phyloP scores from a whole-genome alignment of 2,329 filamentous ascomycete species.

The Scedosporium apiospermum region DNA sequence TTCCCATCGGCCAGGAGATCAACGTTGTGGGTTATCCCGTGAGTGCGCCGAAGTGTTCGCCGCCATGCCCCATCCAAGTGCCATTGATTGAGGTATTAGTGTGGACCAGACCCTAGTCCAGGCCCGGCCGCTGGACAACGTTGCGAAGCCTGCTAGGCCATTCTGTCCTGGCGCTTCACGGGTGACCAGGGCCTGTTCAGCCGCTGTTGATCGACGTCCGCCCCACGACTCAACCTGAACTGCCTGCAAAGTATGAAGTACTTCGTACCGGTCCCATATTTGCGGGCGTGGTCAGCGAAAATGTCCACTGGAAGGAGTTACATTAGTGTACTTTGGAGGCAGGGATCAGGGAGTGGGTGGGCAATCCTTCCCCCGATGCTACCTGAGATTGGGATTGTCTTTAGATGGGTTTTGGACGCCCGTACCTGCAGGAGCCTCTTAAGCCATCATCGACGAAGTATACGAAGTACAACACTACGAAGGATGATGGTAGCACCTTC shows the following conservation, averaged over 20 bases:
- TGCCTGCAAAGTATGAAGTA: too few species aligned
- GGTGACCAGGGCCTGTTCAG: not conserved
- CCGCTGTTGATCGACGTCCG: conserved; percentile 3
- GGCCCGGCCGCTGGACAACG: not conserved
- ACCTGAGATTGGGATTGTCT: not conserved
- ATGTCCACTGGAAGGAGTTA: not conserved
- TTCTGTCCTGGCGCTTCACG: not conserved
- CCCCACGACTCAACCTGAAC: not conserved
- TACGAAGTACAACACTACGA: not conserved
- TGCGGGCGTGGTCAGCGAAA: too few species aligned
- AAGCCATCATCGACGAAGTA: not conserved
- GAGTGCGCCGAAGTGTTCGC: not conserved
- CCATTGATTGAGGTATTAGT: too few species aligned
- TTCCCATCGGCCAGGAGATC: not conserved
- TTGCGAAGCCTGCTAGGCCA: not conserved
- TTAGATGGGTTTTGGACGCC: not conserved
- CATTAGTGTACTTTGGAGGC: not conserved
- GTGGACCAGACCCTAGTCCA: not conserved
- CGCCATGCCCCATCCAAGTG: not conserved
- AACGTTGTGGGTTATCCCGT: not conserved
- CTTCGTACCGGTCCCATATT: not conserved
- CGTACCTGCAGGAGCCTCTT: conserved; percentile 6
- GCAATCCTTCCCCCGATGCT: not conserved
- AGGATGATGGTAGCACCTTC: too few species aligned
- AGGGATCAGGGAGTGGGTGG: not conserved